Evolutionary conservation across 192 early-diverging fungal genomes (phyloP).

Genomic region (Ambispora gerdemannii): DNA sequence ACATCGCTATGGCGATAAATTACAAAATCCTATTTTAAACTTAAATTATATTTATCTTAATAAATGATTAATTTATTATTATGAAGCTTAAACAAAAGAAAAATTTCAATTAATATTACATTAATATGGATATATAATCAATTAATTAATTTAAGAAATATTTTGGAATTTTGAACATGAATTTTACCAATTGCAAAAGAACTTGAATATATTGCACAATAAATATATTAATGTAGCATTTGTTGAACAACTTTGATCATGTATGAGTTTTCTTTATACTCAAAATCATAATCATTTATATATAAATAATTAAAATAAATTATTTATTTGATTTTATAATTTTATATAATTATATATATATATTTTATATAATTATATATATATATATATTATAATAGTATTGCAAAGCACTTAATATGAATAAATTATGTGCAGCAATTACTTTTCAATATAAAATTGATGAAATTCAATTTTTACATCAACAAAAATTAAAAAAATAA

Average conservation of each 20-base stretch:
- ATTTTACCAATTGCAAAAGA: background rate
- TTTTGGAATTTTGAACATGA: background rate
- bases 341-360: background rate
- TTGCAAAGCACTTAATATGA: background rate
- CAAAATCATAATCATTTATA: background rate
- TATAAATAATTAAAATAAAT: background rate
- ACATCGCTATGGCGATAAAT: too few species aligned
- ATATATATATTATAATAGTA: too few species aligned
- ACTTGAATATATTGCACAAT: background rate
- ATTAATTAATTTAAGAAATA: conserved; percentile 5
- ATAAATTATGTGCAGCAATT: background rate
- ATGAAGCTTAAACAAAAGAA: background rate
- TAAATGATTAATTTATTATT: conserved; percentile 24
- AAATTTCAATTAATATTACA: background rate
- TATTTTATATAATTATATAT: too few species aligned
- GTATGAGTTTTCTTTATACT: background rate
- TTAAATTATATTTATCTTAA: conserved; percentile 1
- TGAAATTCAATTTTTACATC: background rate
- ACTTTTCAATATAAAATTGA: background rate
- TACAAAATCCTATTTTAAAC: too few species aligned
- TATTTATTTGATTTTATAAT: background rate
- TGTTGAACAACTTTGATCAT: conserved; percentile 8
- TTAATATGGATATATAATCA: background rate
- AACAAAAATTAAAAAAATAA: background rate
- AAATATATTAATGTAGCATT: conserved; percentile 1